A percentile compares a stretch with the other conserved stretches of the same genome.
Evolutionary conservation across 2,329 filamentous ascomycete species (phyloP).

Genomic region (Aspergillus sp.): DNA sequence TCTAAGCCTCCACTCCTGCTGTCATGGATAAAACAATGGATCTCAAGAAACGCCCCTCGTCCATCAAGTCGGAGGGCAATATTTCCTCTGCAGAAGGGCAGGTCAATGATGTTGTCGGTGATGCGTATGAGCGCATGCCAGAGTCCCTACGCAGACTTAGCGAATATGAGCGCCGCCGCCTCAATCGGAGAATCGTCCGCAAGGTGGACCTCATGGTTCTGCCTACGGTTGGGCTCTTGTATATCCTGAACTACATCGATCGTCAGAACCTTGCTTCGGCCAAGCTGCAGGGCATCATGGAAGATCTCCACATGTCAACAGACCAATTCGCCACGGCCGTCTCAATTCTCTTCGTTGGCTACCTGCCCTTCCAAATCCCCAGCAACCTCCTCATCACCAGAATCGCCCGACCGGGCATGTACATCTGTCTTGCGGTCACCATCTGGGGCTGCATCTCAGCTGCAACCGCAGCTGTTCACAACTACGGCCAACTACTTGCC

Average conservation of each 20-base stretch:
- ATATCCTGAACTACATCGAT: slow-evolving; percentile 48
- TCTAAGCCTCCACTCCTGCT: too few species aligned
- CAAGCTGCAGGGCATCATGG: slow-evolving; percentile 45
- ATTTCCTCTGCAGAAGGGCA: slow-evolving; percentile 28
- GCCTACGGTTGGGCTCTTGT: slow-evolving; percentile 39
- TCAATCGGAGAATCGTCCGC: slow-evolving; percentile 30
- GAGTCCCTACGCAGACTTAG: slow-evolving; percentile 27
- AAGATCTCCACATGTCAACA: slow-evolving; percentile 42
- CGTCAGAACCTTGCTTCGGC: slow-evolving; percentile 42
- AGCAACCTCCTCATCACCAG: slow-evolving; percentile 56
- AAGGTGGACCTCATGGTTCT: slow-evolving; percentile 36
- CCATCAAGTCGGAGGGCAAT: slow-evolving; percentile 17
- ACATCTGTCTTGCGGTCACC: slow-evolving; percentile 57
- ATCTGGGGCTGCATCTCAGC: slow-evolving; percentile 64
- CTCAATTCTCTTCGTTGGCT: slow-evolving; percentile 32
- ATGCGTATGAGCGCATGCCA: slow-evolving; percentile 26
- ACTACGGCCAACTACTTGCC: slow-evolving; percentile 57
- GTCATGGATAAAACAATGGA: slow-evolving; percentile 15
- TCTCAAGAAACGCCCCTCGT: slow-evolving; percentile 19
- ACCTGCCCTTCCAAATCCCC: slow-evolving; percentile 42
- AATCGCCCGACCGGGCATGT: slow-evolving; percentile 53
- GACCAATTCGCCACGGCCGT: slow-evolving; percentile 37
- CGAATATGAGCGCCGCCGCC: slow-evolving; percentile 23
- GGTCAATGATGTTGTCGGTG: slow-evolving; percentile 7
- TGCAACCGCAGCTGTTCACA: slow-evolving; percentile 55